Evolutionary conservation across 139 green algal species (phyloP).

Genomic region (Prasinococcaceae sp.): DNA sequence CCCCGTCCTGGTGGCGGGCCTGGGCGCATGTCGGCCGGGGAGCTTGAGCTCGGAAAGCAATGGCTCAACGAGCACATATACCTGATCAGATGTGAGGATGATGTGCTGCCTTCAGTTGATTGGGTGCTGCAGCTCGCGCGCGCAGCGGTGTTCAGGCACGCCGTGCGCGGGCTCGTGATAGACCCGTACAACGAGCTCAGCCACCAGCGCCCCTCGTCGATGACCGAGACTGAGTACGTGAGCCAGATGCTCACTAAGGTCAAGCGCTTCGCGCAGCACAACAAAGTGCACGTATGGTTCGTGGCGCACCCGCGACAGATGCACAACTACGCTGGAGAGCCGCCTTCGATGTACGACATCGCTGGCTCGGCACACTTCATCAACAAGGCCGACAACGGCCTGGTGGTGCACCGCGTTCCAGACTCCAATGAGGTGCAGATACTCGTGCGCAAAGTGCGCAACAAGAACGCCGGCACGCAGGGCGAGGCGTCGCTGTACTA

Average conservation of each 20-base stretch:
- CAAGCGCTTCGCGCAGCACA: conserved; percentile 55
- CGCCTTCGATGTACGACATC: conserved; percentile 83
- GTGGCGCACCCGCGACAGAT: conserved; percentile 73
- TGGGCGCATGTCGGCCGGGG: conserved; percentile 31
- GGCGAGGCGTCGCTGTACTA: conserved; percentile 47
- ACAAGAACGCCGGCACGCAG: conserved; percentile 76
- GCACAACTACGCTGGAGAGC: conserved; percentile 53
- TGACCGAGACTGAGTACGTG: conserved; percentile 88
- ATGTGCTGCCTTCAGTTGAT: conserved; percentile 69
- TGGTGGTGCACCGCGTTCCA: conserved; percentile 73
- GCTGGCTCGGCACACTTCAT: conserved; percentile 85
- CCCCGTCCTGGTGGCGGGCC: not conserved
- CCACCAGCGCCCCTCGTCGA: conserved; percentile 35
- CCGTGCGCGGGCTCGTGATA: conserved; percentile 88
- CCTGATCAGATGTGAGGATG: conserved; percentile 58
- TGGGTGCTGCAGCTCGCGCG: conserved; percentile 74
- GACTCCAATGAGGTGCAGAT: conserved; percentile 12
- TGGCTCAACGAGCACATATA: conserved; percentile 69
- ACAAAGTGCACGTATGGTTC: conserved; percentile 91
- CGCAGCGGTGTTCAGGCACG: conserved; percentile 47
- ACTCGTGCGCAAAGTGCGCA: conserved; percentile 48
- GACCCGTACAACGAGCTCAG: conserved; percentile 98
- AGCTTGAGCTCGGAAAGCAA: conserved; percentile 44
- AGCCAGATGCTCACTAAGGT: conserved; percentile 79
- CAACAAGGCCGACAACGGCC: conserved; percentile 91